phyloP scores from a whole-genome alignment of 2,329 filamentous ascomycete species.

The Westerdykella aurantiaca region DNA sequence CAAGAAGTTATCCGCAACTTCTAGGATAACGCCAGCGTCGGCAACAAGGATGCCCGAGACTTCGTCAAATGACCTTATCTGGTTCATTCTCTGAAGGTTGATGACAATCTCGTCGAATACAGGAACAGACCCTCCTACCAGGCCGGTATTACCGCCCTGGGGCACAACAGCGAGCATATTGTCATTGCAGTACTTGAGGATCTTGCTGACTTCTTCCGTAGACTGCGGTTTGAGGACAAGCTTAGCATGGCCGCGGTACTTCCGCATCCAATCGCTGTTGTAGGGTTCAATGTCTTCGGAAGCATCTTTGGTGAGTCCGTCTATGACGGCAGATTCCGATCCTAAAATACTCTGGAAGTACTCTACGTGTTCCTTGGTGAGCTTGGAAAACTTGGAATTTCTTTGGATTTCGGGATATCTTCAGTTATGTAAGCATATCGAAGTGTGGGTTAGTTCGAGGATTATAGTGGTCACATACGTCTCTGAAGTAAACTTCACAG shows the following conservation, averaged over 20 bases:
- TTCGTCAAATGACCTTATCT: constrained; percentile 85
- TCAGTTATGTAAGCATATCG: constrained; percentile 5
- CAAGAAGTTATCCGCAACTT: constrained; percentile 80
- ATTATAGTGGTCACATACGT: constrained; percentile 49
- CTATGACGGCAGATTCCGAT: constrained; percentile 71
- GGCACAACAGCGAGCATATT: constrained; percentile 88
- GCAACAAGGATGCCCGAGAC: constrained; percentile 85
- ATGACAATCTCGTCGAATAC: constrained; percentile 98
- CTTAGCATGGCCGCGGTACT: constrained; percentile 85
- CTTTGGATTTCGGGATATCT: constrained; percentile 75
- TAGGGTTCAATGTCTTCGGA: constrained; percentile 80
- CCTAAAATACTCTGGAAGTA: constrained; percentile 80
- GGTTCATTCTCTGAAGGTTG: constrained; percentile 84
- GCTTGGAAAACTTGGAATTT: constrained; percentile 64
- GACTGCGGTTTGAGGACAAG: constrained; percentile 80
- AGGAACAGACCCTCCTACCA: constrained; percentile 91
- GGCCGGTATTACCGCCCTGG: constrained; percentile 92
- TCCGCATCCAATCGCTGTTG: constrained; percentile 99
- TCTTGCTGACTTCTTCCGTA: constrained; percentile 82
- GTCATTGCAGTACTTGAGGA: constrained; percentile 92
- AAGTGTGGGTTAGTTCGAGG: neutral
- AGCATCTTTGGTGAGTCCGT: constrained; percentile 70
- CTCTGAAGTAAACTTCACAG: constrained; percentile 74
- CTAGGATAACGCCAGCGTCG: constrained; percentile 86
- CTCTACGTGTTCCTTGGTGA: constrained; percentile 73